Percentiles rank a stretch among this genome's conserved stretches.
Conservation (phyloP, 2,329 filamentous ascomycete genomes). For the Seiridium cupressi region DNA sequence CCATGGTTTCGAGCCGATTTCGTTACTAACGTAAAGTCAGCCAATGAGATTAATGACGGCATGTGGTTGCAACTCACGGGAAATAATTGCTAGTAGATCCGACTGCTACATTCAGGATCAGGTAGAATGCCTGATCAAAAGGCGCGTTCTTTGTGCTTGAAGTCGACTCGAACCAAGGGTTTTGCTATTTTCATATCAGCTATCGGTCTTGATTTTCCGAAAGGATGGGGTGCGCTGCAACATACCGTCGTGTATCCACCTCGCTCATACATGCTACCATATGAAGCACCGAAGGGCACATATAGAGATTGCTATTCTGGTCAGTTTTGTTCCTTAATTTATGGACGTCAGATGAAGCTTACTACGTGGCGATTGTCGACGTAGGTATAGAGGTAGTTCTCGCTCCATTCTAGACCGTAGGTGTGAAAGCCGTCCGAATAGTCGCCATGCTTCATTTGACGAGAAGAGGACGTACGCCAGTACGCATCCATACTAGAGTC, state of each 20-base stretch:
- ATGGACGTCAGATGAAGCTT: conserved; percentile 17
- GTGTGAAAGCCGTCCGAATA: conserved; percentile 45
- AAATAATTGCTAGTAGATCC: conserved; percentile 49
- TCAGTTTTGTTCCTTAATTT: neutral
- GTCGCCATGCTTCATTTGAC: conserved; percentile 32
- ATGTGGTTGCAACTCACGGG: conserved; percentile 19
- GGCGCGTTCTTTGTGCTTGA: conserved; percentile 37
- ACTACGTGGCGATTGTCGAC: conserved; percentile 42
- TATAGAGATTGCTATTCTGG: conserved; percentile 20
- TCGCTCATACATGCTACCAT: conserved; percentile 34
- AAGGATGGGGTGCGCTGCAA: conserved; percentile 30
- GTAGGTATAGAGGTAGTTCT: conserved; percentile 52
- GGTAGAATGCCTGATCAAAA: conserved; percentile 50
- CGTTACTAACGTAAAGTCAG: conserved; percentile 31
- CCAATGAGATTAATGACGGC: neutral
- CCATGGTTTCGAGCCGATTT: conserved; percentile 44
- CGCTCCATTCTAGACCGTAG: conserved; percentile 51
- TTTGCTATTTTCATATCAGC: conserved; percentile 7
- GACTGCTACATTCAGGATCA: conserved; percentile 51
- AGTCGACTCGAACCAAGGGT: conserved; percentile 41
- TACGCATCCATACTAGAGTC: conserved; percentile 27
- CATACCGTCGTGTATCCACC: conserved; percentile 38
- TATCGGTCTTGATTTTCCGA: neutral
- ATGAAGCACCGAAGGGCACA: conserved; percentile 29
- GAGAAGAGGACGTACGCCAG: conserved; percentile 31